Evolutionary conservation across 495 filamentous ascomycete genomes (phyloP).

Genomic region (Cairneyella variabilis): DNA sequence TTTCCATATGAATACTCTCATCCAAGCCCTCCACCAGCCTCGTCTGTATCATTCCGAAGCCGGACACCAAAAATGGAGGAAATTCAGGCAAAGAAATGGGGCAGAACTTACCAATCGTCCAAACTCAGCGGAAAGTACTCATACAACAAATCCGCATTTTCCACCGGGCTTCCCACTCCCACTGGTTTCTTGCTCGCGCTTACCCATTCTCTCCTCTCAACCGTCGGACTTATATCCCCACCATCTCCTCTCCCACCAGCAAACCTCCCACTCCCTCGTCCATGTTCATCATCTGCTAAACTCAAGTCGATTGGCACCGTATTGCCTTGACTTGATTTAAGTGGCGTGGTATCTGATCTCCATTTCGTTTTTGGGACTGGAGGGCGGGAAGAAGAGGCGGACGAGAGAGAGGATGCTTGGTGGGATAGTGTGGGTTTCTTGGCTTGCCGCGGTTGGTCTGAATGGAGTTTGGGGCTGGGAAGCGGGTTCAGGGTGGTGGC

Average conservation of each 20-base stretch:
- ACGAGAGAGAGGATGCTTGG: slow-evolving; percentile 23
- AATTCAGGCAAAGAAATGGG: no score
- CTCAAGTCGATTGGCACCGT: slow-evolving; percentile 68
- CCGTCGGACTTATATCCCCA: slow-evolving; percentile 22
- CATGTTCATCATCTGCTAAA: slow-evolving; percentile 69
- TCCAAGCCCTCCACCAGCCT: no score
- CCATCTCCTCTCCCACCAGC: slow-evolving; percentile 19
- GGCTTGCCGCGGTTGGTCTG: slow-evolving; percentile 15
- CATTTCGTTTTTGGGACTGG: slow-evolving; percentile 25
- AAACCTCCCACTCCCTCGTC: slow-evolving; percentile 9
- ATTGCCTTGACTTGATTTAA: slow-evolving; percentile 20
- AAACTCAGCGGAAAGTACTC: slow-evolving; percentile 88
- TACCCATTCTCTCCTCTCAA: slow-evolving; percentile 12
- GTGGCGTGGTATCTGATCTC: slow-evolving; percentile 12
- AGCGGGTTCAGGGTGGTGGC: background rate
- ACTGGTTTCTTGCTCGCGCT: slow-evolving; percentile 15
- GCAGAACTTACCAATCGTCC: slow-evolving; percentile 70
- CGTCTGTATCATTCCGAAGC: no score
- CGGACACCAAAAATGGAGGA: no score
- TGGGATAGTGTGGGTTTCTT: slow-evolving; percentile 23
- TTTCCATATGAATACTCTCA: no score
- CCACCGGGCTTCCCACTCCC: slow-evolving; percentile 50
- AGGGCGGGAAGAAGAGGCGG: slow-evolving; percentile 14
- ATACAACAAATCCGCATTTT: slow-evolving; percentile 76
- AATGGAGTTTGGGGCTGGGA: background rate